phyloP scores from a whole-genome alignment of 768 basidiomycete species.

The Tulasnella sp. region DNA sequence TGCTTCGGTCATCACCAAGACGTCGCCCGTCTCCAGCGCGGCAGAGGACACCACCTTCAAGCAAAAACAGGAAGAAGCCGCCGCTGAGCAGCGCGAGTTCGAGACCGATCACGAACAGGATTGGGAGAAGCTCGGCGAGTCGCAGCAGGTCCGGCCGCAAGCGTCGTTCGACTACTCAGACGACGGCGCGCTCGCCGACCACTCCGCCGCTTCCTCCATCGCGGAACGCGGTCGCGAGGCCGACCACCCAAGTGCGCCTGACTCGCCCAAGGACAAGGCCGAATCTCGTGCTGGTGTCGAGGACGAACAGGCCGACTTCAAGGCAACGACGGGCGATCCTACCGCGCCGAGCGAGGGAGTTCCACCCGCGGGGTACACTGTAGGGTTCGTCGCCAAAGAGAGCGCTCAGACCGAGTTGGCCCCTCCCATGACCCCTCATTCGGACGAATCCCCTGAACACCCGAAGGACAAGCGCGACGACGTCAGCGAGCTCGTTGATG shows the following conservation, averaged over 20 bases:
- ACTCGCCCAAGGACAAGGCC: conserved; percentile 12
- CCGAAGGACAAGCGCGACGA: background rate
- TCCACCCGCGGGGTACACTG: conserved; percentile 1
- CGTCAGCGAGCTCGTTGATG: background rate
- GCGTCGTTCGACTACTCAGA: conserved; percentile 15
- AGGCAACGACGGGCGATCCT: conserved; percentile 1
- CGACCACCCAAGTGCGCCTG: background rate
- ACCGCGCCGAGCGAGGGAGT: background rate
- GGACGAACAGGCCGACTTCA: conserved; percentile 3
- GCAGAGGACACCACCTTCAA: background rate
- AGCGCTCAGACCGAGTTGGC: background rate
- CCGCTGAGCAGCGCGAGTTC: background rate
- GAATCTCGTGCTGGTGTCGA: background rate
- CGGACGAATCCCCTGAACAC: conserved; percentile 4
- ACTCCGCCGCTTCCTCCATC: conserved; percentile 6
- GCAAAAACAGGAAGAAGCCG: background rate
- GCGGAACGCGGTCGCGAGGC: background rate
- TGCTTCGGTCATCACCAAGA: background rate
- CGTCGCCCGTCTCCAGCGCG: conserved; percentile 18
- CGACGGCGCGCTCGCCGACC: conserved; percentile 16
- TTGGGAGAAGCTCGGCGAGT: conserved; percentile 14
- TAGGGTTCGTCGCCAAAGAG: background rate
- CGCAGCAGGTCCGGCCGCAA: conserved; percentile 4
- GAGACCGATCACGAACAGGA: background rate
- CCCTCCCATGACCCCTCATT: conserved; percentile 20